These are phyloP conservation scores for Oryza glaberrima DNA, from an alignment of 176 grass and related monocot genomes.

Conservation along the genomic window DNA sequence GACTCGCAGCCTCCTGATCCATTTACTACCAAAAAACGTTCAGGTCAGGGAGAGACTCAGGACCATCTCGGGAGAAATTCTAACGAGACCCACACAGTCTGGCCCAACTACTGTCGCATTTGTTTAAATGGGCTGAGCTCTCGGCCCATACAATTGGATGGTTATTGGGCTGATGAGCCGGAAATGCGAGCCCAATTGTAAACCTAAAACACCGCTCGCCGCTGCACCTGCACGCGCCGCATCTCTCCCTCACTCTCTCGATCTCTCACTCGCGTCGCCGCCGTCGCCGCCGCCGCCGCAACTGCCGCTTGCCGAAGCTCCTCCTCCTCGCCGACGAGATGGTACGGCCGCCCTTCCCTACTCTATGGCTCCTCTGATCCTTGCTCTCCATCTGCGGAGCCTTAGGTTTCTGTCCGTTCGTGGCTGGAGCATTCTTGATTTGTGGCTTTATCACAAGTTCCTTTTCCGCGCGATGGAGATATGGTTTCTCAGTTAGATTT, in stretches of 20 bases:
- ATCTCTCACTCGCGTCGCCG: not conserved
- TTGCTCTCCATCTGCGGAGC: not conserved
- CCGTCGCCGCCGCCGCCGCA: not conserved
- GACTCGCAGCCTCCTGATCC: too few relatives aligned
- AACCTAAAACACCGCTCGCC: not conserved
- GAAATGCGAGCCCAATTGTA: not conserved
- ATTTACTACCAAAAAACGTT: too few relatives aligned
- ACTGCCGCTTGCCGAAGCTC: not conserved
- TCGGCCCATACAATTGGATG: too few relatives aligned
- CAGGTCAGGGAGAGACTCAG: too few relatives aligned
- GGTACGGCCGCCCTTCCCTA: not conserved
- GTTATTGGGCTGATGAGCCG: not conserved
- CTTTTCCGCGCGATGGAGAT: not conserved
- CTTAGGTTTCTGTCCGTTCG: not conserved
- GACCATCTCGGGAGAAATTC: too few relatives aligned
- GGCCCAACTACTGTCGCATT: too few relatives aligned
- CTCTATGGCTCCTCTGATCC: not conserved
- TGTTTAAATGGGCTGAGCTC: not conserved
- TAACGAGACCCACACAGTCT: too few relatives aligned
- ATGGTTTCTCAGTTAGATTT: not conserved
- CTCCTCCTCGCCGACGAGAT: not conserved
- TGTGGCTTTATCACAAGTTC: not conserved
- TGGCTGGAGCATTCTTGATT: not conserved
- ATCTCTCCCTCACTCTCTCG: not conserved
- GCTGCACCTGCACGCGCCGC: too few relatives aligned